These are phyloP conservation scores for Musa schizocarpa DNA, from an alignment of 176 grass and related monocot genomes.

Conservation along the genomic window DNA sequence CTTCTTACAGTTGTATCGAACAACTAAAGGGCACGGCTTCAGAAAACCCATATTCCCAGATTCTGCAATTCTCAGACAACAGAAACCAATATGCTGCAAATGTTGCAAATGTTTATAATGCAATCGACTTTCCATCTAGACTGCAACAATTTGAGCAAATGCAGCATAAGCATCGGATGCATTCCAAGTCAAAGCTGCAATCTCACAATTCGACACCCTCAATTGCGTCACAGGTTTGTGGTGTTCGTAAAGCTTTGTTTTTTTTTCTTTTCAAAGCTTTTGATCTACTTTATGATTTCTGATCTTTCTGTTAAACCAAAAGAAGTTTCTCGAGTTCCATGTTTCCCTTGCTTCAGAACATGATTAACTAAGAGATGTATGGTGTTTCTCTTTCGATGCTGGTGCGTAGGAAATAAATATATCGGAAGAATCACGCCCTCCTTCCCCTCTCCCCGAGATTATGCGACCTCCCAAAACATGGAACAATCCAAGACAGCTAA, in stretches of 20 bases:
- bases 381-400: conserved; percentile 18
- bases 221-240: conserved; percentile 7
- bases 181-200: conserved; percentile 31
- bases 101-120: conserved; percentile 38
- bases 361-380: conserved; percentile 1
- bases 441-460: conserved; percentile 43
- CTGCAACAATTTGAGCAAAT: conserved; percentile 66
- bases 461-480: conserved; percentile 45
- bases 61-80: conserved; percentile 56
- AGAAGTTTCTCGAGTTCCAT: not conserved
- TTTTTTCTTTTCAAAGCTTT: not conserved
- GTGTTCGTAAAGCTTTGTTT: not conserved
- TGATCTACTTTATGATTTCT: not conserved
- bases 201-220: not conserved
- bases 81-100: conserved; percentile 49
- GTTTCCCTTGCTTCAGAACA: not conserved
- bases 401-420: conserved; percentile 63
- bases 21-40: conserved; percentile 57
- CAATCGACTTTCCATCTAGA: conserved; percentile 65
- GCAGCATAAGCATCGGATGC: conserved; percentile 55
- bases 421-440: conserved; percentile 43
- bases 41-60: conserved; percentile 58
- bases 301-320: not conserved
- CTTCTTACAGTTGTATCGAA: conserved; percentile 42
- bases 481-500: conserved; percentile 43